phyloP scores from a whole-genome alignment of 352 stramenopile genomes.

The Globisporangium orthogonon region DNA sequence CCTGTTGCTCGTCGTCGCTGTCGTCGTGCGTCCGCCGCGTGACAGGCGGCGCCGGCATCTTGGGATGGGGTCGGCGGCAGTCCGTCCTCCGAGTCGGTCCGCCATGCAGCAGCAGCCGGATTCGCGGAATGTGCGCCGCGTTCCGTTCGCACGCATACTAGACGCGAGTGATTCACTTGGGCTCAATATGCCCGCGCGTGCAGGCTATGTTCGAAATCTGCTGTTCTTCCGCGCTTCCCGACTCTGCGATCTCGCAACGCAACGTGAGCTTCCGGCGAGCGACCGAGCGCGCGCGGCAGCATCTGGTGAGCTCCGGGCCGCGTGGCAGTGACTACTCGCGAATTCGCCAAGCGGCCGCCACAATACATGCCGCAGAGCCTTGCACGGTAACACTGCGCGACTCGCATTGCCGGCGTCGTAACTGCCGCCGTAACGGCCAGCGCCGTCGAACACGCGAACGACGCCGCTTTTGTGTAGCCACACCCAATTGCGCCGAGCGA shows the following conservation, averaged over 20 bases:
- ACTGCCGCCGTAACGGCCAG: neutral
- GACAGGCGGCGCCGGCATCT: neutral
- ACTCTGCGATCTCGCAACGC: neutral
- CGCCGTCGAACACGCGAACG: too few relatives aligned
- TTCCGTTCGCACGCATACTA: neutral
- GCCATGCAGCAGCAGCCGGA: neutral
- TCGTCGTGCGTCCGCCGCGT: neutral
- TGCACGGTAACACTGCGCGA: too few relatives aligned
- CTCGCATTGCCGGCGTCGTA: too few relatives aligned
- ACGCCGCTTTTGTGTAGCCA: too few relatives aligned
- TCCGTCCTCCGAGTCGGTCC: neutral
- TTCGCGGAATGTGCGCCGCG: neutral
- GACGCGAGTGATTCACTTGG: neutral
- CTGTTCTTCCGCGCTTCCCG: neutral
- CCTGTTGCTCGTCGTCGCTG: too few relatives aligned
- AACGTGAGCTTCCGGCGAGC: too few relatives aligned
- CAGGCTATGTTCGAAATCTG: neutral
- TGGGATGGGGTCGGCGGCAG: too few relatives aligned
- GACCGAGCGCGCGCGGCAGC: too few relatives aligned
- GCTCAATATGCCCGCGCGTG: neutral
- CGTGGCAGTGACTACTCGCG: neutral
- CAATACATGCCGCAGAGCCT: too few relatives aligned
- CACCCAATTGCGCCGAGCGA: constrained; percentile 2
- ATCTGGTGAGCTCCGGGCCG: neutral
- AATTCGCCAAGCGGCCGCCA: neutral